Conservation (phyloP, 106 monocot genomes). For the Phalaenopsis aphrodite region DNA sequence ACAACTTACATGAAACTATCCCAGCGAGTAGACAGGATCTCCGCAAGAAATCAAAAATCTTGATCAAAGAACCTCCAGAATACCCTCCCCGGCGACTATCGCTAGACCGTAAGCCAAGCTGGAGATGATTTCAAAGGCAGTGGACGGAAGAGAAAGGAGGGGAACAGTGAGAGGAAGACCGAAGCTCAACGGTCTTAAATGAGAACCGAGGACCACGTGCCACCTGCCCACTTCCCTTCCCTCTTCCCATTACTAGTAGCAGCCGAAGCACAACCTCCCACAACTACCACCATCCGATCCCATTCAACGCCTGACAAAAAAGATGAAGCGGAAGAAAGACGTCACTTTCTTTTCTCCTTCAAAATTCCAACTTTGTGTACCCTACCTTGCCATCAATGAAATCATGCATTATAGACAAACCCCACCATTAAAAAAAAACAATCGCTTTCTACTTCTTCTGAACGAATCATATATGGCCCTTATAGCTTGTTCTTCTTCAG, state of each 20-base stretch:
- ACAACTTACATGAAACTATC: background rate
- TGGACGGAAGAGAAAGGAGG: background rate
- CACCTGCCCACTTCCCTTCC: conserved; percentile 6
- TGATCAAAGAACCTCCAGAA: background rate
- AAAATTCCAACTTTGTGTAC: background rate
- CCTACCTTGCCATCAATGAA: background rate
- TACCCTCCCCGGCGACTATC: conserved; percentile 1
- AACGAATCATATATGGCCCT: background rate
- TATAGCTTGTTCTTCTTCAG: background rate
- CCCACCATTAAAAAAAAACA: no score
- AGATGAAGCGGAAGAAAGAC: conserved; percentile 5
- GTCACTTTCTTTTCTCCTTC: background rate
- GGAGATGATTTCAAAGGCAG: background rate
- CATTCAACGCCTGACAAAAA: conserved; percentile 9
- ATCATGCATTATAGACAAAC: background rate
- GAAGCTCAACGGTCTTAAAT: conserved; percentile 7
- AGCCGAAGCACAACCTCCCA: background rate
- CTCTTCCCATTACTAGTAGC: conserved; percentile 6
- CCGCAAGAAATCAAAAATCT: background rate
- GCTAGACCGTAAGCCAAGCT: background rate
- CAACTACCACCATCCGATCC: conserved; percentile 4
- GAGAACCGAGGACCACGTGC: conserved; percentile 13
- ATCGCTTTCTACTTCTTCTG: background rate
- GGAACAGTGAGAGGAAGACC: background rate
- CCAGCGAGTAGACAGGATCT: background rate